These are phyloP conservation scores for Beauveria varroae DNA, from an alignment of 2,329 filamentous ascomycete genomes.

Conservation along the genomic window DNA sequence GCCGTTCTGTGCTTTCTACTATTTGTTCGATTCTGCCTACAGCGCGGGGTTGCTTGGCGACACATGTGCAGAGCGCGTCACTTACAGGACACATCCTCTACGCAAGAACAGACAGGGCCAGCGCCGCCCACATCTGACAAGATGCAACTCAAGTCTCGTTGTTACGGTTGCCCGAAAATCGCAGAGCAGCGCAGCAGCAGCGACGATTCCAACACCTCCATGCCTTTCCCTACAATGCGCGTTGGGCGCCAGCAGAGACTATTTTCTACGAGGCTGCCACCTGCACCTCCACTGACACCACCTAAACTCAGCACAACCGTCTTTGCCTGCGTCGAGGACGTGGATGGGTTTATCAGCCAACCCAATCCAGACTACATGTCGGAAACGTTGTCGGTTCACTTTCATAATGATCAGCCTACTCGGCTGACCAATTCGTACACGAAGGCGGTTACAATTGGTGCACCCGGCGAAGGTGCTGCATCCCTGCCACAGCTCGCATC, in stretches of 20 bases:
- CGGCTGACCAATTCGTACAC: constrained; percentile 37
- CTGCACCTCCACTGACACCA: constrained; percentile 42
- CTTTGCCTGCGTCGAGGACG: constrained; percentile 36
- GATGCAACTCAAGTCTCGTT: constrained; percentile 20
- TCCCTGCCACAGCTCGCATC: constrained; percentile 32
- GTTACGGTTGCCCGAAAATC: neutral
- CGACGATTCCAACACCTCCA: neutral
- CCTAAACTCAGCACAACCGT: constrained; percentile 34
- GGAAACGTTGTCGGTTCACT: constrained; percentile 22
- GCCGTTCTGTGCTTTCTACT: constrained; percentile 9
- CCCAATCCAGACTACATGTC: constrained; percentile 43
- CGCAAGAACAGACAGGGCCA: neutral
- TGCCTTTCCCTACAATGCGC: neutral
- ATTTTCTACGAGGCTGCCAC: constrained; percentile 32
- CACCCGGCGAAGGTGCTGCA: constrained; percentile 18
- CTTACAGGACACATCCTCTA: neutral
- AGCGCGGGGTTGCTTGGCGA: constrained; percentile 1
- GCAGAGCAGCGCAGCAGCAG: neutral
- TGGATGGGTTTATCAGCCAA: constrained; percentile 39
- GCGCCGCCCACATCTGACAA: neutral
- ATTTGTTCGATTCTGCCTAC: constrained; percentile 5
- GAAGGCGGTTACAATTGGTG: constrained; percentile 30
- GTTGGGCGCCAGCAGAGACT: constrained; percentile 16
- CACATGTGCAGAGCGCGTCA: constrained; percentile 13
- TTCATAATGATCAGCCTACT: constrained; percentile 22